Conservation (phyloP, 352 stramenopile species). For the Phytophthora nicotianae region DNA sequence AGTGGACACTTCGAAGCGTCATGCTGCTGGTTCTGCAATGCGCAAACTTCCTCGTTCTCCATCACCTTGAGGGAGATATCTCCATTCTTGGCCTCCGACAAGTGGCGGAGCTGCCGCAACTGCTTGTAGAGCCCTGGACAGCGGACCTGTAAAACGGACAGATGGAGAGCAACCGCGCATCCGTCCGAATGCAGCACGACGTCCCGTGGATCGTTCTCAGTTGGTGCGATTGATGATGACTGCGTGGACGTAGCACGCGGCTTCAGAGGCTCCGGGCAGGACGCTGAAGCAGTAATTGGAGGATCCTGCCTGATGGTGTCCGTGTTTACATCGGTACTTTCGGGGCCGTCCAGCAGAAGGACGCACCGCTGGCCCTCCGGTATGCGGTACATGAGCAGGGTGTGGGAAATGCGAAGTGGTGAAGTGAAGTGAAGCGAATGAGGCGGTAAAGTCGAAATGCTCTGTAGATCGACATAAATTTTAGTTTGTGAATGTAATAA, state of each 20-base stretch:
- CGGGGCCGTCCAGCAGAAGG: slow-evolving; percentile 16
- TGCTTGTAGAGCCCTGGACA: slow-evolving; percentile 48
- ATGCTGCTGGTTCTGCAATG: slow-evolving; percentile 2
- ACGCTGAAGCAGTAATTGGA: not conserved
- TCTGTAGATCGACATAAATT: not conserved
- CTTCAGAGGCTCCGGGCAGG: not conserved
- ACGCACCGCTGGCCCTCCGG: slow-evolving; percentile 20
- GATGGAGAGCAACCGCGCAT: slow-evolving; percentile 58
- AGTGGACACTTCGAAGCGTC: slow-evolving; percentile 24
- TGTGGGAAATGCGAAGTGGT: slow-evolving; percentile 1
- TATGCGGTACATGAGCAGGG: slow-evolving; percentile 27
- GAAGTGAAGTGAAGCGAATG: not conserved
- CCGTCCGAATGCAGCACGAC: slow-evolving; percentile 52
- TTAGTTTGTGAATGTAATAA: slow-evolving; percentile 3
- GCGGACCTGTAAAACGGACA: slow-evolving; percentile 35
- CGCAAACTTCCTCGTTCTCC: slow-evolving; percentile 15
- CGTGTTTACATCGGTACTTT: not conserved
- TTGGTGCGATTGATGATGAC: slow-evolving; percentile 12
- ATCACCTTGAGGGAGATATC: slow-evolving; percentile 19
- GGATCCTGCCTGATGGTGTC: not conserved
- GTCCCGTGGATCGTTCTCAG: slow-evolving; percentile 35
- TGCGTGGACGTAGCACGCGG: not conserved
- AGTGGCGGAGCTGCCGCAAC: slow-evolving; percentile 30
- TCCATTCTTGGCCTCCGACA: not conserved
- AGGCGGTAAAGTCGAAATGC: slow-evolving; percentile 2